These are phyloP conservation scores for Mucor plumbeus DNA, from an alignment of 371 early-diverging fungal species.

Conservation along the genomic window DNA sequence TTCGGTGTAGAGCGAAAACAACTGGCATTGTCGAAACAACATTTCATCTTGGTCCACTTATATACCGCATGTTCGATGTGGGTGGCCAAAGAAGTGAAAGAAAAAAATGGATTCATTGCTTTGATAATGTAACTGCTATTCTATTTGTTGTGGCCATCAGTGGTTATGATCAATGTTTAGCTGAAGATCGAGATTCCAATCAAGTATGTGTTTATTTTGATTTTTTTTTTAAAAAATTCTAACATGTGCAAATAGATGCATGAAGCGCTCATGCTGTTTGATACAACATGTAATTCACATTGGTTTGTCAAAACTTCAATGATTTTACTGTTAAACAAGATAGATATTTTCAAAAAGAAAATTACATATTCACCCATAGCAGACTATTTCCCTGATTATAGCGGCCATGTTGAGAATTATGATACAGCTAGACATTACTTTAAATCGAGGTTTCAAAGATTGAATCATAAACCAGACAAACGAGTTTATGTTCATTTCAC, in stretches of 20 bases:
- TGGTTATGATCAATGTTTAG: constrained; percentile 93
- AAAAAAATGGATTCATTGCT: constrained; percentile 94
- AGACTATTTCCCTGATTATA: constrained; percentile 90
- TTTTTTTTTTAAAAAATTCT: not conserved
- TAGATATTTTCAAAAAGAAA: constrained; percentile 92
- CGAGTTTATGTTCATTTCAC: constrained; percentile 65
- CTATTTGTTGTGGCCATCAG: constrained; percentile 91
- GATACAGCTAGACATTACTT: constrained; percentile 43
- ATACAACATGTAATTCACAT: constrained; percentile 92
- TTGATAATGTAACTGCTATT: constrained; percentile 93
- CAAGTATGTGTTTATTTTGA: constrained; percentile 52
- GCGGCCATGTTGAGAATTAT: constrained; percentile 40
- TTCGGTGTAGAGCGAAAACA: constrained; percentile 84
- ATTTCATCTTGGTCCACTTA: constrained; percentile 82
- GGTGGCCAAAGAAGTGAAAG: constrained; percentile 93
- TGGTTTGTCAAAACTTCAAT: constrained; percentile 94
- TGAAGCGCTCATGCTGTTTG: constrained; percentile 93
- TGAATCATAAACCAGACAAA: constrained; percentile 52
- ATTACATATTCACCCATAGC: constrained; percentile 76
- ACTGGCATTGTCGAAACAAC: constrained; percentile 87
- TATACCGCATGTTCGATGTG: constrained; percentile 91
- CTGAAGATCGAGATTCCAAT: constrained; percentile 86
- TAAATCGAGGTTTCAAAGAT: constrained; percentile 42
- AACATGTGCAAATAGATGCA: constrained; percentile 74
- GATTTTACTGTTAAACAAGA: constrained; percentile 96